Conservation (phyloP, 148 eudicot genomes). For the Cornus controversa region DNA sequence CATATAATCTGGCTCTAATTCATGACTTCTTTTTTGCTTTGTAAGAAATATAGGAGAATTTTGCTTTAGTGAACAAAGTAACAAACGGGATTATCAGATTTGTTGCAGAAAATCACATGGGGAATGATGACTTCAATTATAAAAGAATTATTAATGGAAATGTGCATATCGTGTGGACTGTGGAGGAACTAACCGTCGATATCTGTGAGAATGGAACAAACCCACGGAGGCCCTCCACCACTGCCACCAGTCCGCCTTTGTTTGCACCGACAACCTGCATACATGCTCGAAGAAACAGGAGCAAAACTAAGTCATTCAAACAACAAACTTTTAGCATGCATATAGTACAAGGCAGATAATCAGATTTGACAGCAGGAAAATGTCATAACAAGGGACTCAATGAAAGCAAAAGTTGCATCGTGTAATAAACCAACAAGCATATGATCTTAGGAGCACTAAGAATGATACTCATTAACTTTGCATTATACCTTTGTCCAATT, state of each 20-base stretch:
- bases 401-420: not conserved
- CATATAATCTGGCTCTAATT: not conserved
- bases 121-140: not conserved
- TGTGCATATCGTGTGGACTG: not conserved
- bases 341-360: not conserved
- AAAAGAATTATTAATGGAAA: not conserved
- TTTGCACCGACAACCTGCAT: conserved; percentile 85
- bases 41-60: not conserved
- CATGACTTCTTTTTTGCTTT: not conserved
- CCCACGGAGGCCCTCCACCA: conserved; percentile 91
- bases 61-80: not conserved
- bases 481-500: not conserved
- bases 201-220: conserved; percentile 98
- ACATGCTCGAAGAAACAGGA: conserved; percentile 10
- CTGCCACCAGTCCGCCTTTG: conserved; percentile 90
- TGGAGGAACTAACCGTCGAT: conserved; percentile 58
- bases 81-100: not conserved
- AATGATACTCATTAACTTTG: not conserved
- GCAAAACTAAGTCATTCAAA: not conserved
- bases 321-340: not conserved
- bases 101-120: not conserved
- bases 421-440: not conserved
- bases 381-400: not conserved
- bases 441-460: not conserved
- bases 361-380: not conserved